These are phyloP conservation scores for Tetrahymena elliotti DNA, from an alignment of 73 alveolate genomes.

Conservation along the genomic window DNA sequence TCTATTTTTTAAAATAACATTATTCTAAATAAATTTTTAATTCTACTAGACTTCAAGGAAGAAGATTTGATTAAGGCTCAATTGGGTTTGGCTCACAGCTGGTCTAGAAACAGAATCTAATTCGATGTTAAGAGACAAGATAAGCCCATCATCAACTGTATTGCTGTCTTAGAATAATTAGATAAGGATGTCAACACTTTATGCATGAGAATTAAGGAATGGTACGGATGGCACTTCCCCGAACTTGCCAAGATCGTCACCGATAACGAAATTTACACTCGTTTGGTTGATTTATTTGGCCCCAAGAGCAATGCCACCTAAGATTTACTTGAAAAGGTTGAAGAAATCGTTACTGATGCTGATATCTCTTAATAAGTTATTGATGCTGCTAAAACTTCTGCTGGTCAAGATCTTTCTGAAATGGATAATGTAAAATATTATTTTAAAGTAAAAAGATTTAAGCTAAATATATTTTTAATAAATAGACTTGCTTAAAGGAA, in stretches of 20 bases:
- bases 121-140: conserved; percentile 94
- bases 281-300: conserved; percentile 74
- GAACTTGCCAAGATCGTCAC: conserved; percentile 84
- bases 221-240: conserved; percentile 98
- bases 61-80: conserved; percentile 70
- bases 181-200: conserved; percentile 88
- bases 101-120: conserved; percentile 76
- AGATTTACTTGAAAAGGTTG: conserved; percentile 55
- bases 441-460: not conserved
- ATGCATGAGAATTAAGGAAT: conserved; percentile 93
- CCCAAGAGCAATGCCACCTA: conserved; percentile 67
- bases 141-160: conserved; percentile 86
- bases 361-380: conserved; percentile 78
- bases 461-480: not conserved
- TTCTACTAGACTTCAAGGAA: conserved; percentile 59
- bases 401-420: conserved; percentile 88
- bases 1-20: not conserved
- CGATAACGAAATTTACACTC: conserved; percentile 71
- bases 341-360: conserved; percentile 78
- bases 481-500: conserved; percentile 61
- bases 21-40: not conserved
- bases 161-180: conserved; percentile 81
- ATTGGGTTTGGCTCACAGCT: conserved; percentile 89
- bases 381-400: conserved; percentile 83
- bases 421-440: conserved; percentile 40